Base-by-base conservation (phyloP, 2,329 filamentous ascomycete species). In the Clarireedia monteithiana region DNA sequence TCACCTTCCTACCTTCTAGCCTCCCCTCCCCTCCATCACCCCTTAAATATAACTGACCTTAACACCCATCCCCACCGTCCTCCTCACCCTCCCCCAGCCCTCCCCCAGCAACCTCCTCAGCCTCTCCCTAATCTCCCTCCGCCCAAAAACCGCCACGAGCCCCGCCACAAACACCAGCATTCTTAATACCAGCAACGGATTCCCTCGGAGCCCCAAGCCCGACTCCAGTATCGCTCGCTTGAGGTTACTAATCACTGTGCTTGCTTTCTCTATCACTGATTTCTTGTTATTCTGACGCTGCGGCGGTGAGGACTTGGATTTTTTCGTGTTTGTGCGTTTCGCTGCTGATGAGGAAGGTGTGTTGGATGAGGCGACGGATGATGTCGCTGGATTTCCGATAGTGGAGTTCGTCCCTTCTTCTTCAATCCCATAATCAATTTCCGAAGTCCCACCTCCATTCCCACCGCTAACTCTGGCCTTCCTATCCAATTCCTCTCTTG, bases 41-140 rank as follows among this genome's bases (percentile, higher is more conserved):
- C 38, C 38, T 14, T 73, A 97, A 58, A 99, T 95, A 74, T 97
- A 97, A 70, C 88, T 95, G 67, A 97, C 91, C 75, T 96, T 97
- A 61, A 95, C 88, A 2, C 92, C 94, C 92, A 97, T 97, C 1
- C 91, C 91, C 4, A 92, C 85, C 0, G 94, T 68, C 50, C 57
- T 54, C 50, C 55, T 59, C 0, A 68, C 57, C 44, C 66, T 65
- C 15, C 10, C 80, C 90, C 90, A 95, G 9, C 83, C 84, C 27
- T 79, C 76, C 40, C 80, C 81, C 45, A 95, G 68, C 39, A 91
- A 75, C 55, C 84, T 79, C 68, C 84, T 79, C 38, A 96, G 71
- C 61, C 87, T 81, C 62, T 95, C 84, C 42, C 91, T 81, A 14
- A 95, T 75, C 67, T 87, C 86, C 65, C 82, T 80, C 64, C 88